A percentile compares a stretch with the other conserved stretches of the same genome.
phyloP scores from a whole-genome alignment of 192 early-diverging fungal species.

The Borealophlyctis nickersoniae region DNA sequence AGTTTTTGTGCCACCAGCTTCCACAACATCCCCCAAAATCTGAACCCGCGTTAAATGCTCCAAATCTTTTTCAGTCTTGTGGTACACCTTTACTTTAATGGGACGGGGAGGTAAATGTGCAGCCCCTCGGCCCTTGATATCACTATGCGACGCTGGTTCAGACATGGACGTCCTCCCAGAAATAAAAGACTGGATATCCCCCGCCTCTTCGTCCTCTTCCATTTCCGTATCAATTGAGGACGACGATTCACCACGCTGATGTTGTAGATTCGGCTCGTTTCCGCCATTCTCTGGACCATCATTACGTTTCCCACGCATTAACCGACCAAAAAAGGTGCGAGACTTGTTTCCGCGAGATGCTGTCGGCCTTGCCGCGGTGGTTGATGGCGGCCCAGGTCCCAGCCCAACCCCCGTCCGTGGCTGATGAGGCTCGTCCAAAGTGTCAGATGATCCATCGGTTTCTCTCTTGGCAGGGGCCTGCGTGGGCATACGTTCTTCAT shows the following conservation, averaged over 20 bases:
- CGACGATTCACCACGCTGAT: no score
- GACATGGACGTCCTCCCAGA: neutral
- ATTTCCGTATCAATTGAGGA: neutral
- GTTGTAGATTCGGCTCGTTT: neutral
- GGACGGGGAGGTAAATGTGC: neutral
- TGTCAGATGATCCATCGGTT: no score
- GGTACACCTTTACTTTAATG: slow-evolving; percentile 32
- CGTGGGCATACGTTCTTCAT: no score
- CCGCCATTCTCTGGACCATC: neutral
- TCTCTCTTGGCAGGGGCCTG: no score
- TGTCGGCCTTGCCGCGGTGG: neutral
- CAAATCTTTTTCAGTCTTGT: slow-evolving; percentile 31
- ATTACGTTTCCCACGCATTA: neutral
- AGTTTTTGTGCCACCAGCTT: neutral
- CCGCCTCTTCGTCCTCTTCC: neutral
- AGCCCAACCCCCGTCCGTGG: neutral
- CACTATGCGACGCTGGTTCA: neutral
- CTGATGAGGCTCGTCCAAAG: no score
- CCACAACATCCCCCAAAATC: slow-evolving; percentile 21
- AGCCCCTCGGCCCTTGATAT: neutral
- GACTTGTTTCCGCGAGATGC: neutral
- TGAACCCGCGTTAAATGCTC: slow-evolving; percentile 25
- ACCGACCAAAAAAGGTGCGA: neutral
- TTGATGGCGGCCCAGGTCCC: neutral
- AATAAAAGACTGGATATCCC: neutral